These are phyloP conservation scores for Apostasia shenzhenica DNA, from an alignment of 106 monocot genomes.

Conservation along the genomic window DNA sequence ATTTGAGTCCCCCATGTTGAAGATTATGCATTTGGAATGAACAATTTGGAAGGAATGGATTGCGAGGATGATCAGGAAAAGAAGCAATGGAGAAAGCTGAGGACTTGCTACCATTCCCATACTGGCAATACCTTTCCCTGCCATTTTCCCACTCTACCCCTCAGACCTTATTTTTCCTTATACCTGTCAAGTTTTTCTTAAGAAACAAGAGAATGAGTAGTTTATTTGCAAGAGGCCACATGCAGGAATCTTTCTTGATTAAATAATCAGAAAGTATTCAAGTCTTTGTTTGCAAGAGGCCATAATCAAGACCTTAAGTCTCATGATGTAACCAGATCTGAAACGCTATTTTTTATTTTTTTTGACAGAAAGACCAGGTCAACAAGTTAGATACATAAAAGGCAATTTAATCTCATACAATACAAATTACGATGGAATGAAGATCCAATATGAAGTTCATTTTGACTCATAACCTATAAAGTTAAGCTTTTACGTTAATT, in stretches of 20 bases:
- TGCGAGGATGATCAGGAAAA: slow-evolving; percentile 1
- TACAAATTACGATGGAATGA: too few relatives aligned
- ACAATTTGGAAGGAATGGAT: not conserved
- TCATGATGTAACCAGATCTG: too few relatives aligned
- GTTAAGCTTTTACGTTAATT: too few relatives aligned
- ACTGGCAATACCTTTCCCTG: not conserved
- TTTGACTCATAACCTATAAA: too few relatives aligned
- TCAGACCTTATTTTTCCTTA: not conserved
- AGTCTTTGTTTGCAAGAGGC: too few relatives aligned
- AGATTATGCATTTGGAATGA: slow-evolving; percentile 27
- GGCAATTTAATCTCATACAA: too few relatives aligned
- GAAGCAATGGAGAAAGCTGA: slow-evolving; percentile 2
- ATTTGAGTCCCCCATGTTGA: slow-evolving; percentile 46
- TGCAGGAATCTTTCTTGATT: not conserved
- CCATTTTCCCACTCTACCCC: not conserved
- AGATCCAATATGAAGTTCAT: too few relatives aligned
- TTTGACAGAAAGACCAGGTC: too few relatives aligned
- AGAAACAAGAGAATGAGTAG: not conserved
- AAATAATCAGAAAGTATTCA: too few relatives aligned
- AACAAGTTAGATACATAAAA: too few relatives aligned
- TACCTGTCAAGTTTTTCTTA: not conserved
- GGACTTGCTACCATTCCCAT: not conserved
- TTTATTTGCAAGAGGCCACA: not conserved
- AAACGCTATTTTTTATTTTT: too few relatives aligned
- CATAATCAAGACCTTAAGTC: too few relatives aligned